Evolutionary conservation across 306 rosid genomes (phyloP).

Genomic region (Sindora glabra): DNA sequence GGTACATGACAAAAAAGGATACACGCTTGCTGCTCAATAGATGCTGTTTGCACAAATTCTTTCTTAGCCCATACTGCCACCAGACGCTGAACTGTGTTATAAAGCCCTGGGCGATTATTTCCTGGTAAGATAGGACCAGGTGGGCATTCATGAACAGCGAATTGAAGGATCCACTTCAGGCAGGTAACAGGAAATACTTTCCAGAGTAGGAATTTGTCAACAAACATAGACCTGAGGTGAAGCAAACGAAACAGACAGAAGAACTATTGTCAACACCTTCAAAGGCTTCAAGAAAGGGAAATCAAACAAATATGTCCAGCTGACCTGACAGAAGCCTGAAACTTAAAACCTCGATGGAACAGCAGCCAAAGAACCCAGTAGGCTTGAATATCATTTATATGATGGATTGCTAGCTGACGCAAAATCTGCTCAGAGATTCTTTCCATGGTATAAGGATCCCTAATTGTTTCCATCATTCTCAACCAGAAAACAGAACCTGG

Average conservation of each 20-base stretch:
- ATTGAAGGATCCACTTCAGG: slow-evolving; percentile 91
- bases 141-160: slow-evolving; percentile 62
- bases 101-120: slow-evolving; percentile 30
- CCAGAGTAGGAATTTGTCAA: slow-evolving; percentile 82
- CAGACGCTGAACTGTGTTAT: slow-evolving; percentile 50
- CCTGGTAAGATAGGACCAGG: slow-evolving; percentile 41
- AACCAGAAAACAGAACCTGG: slow-evolving; percentile 61
- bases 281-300: not conserved
- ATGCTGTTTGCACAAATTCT: slow-evolving; percentile 83
- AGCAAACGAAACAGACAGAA: slow-evolving; percentile 4
- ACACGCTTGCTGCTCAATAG: slow-evolving; percentile 89
- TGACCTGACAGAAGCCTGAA: slow-evolving; percentile 63
- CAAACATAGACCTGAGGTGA: slow-evolving; percentile 65
- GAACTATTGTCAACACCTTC: not conserved
- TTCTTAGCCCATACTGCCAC: slow-evolving; percentile 67
- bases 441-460: slow-evolving; percentile 65
- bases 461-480: slow-evolving; percentile 59
- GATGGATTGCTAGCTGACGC: slow-evolving; percentile 49
- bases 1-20: slow-evolving; percentile 46
- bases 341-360: slow-evolving; percentile 40
- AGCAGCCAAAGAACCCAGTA: slow-evolving; percentile 87
- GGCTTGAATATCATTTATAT: slow-evolving; percentile 64
- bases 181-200: slow-evolving; percentile 84
- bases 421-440: slow-evolving; percentile 81
- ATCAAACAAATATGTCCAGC: slow-evolving; percentile 22